phyloP scores from a whole-genome alignment of 2,329 filamentous ascomycete genomes.

The Paradendryphiella salina region DNA sequence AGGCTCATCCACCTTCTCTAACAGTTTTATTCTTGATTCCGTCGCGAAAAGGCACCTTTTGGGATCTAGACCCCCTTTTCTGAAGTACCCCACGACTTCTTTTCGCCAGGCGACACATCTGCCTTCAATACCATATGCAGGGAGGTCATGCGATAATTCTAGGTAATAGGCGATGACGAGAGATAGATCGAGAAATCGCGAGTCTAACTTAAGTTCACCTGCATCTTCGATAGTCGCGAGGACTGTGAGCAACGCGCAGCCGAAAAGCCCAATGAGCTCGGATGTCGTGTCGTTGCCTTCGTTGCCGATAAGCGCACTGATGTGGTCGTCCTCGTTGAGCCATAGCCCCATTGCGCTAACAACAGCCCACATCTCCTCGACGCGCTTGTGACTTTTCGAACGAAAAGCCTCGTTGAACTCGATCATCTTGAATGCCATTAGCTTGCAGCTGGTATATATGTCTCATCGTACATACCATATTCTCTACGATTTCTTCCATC shows the following conservation, averaged over 20 bases:
- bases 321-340: conserved; percentile 9
- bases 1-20: conserved; percentile 6
- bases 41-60: conserved; percentile 16
- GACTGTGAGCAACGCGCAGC: conserved; percentile 22
- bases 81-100: conserved; percentile 19
- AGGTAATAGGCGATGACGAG: conserved; percentile 25
- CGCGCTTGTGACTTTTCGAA: conserved; percentile 1
- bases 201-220: conserved; percentile 23
- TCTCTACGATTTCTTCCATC: conserved; percentile 19
- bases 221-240: conserved; percentile 18
- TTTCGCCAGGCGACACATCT: conserved; percentile 16
- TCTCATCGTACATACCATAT: conserved; percentile 10
- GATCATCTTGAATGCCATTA: conserved; percentile 10
- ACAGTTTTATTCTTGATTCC: conserved; percentile 10
- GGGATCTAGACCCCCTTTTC: conserved; percentile 19
- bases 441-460: background rate
- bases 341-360: conserved; percentile 21
- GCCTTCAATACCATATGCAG: conserved; percentile 23
- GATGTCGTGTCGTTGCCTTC: conserved; percentile 17
- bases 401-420: conserved; percentile 21
- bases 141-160: conserved; percentile 12
- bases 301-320: conserved; percentile 2
- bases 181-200: conserved; percentile 23
- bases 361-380: conserved; percentile 23
- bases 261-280: conserved; percentile 16